phyloP scores from a whole-genome alignment of 495 filamentous ascomycete species.

The Penicillium coprophilum region DNA sequence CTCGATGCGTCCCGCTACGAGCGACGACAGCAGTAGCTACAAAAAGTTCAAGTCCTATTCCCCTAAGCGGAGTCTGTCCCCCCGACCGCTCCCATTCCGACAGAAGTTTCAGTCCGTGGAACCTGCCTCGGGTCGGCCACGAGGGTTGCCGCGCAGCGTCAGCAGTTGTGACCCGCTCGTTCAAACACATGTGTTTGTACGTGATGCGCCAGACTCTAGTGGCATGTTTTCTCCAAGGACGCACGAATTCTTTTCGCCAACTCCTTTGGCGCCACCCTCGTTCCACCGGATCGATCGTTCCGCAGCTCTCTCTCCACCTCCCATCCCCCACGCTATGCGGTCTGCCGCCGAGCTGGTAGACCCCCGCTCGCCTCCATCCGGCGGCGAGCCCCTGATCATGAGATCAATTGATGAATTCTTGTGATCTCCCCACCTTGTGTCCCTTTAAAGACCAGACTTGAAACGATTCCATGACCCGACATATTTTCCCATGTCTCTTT shows the following conservation, averaged over 20 bases:
- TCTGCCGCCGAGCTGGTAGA: slow-evolving; percentile 40
- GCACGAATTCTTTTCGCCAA: slow-evolving; percentile 45
- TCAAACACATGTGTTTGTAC: slow-evolving; percentile 39
- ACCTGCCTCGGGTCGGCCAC: slow-evolving; percentile 20
- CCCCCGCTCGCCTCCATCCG: slow-evolving; percentile 49
- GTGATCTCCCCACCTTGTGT: slow-evolving; percentile 30
- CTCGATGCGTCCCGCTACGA: slow-evolving; percentile 32
- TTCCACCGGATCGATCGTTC: slow-evolving; percentile 37
- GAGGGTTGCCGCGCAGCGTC: slow-evolving; percentile 23
- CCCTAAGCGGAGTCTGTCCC: slow-evolving; percentile 42
- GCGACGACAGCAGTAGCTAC: slow-evolving; percentile 25
- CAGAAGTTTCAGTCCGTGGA: slow-evolving; percentile 41
- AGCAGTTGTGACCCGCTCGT: slow-evolving; percentile 33
- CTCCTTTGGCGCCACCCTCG: slow-evolving; percentile 30
- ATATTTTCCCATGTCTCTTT: slow-evolving; percentile 28
- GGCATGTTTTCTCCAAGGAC: slow-evolving; percentile 53
- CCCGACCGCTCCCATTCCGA: slow-evolving; percentile 44
- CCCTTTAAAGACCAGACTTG: slow-evolving; percentile 14
- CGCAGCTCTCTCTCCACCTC: slow-evolving; percentile 18
- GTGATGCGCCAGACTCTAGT: slow-evolving; percentile 36
- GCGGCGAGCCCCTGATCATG: slow-evolving; percentile 50
- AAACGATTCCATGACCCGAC: slow-evolving; percentile 40
- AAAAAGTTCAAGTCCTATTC: slow-evolving; percentile 28
- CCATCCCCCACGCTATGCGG: slow-evolving; percentile 20
- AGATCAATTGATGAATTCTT: slow-evolving; percentile 56